Conservation (phyloP, 495 filamentous ascomycete species). For the Copromyces sp. region DNA sequence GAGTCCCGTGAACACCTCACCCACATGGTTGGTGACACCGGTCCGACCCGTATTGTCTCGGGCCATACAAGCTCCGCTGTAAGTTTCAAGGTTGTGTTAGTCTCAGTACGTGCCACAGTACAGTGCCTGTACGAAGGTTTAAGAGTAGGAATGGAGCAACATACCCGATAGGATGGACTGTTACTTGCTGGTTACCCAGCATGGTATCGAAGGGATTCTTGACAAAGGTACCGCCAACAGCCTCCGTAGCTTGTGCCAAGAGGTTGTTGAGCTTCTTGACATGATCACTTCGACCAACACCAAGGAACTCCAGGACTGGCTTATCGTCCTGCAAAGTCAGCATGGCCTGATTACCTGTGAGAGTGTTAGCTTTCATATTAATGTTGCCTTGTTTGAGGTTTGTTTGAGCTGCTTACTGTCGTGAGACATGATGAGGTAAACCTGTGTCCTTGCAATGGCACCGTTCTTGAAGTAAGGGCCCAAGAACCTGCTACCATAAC, state of each 20-base stretch:
- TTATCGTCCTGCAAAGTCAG: constrained; percentile 51
- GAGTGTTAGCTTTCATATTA: background rate
- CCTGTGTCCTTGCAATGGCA: constrained; percentile 48
- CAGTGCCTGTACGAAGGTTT: background rate
- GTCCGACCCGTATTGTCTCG: constrained; percentile 43
- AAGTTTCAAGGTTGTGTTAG: constrained; percentile 5
- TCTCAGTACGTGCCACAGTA: constrained; percentile 5
- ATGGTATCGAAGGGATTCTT: constrained; percentile 46
- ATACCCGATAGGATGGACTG: constrained; percentile 58
- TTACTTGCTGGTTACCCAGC: constrained; percentile 47
- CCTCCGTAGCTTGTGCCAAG: constrained; percentile 41
- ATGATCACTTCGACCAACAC: constrained; percentile 44
- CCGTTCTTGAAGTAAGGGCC: constrained; percentile 48
- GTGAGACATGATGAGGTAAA: constrained; percentile 64
- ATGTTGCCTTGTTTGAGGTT: constrained; percentile 5
- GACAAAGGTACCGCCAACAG: constrained; percentile 48
- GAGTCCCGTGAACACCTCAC: constrained; percentile 47
- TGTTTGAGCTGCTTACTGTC: constrained; percentile 34
- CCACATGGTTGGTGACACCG: constrained; percentile 55
- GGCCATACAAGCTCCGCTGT: constrained; percentile 51
- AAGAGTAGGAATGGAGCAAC: background rate
- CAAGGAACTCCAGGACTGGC: constrained; percentile 47
- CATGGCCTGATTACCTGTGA: constrained; percentile 45
- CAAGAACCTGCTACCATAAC: constrained; percentile 40
- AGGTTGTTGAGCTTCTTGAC: constrained; percentile 43